phyloP scores from a whole-genome alignment of 352 stramenopile species.

The Phytophthora constricta region DNA sequence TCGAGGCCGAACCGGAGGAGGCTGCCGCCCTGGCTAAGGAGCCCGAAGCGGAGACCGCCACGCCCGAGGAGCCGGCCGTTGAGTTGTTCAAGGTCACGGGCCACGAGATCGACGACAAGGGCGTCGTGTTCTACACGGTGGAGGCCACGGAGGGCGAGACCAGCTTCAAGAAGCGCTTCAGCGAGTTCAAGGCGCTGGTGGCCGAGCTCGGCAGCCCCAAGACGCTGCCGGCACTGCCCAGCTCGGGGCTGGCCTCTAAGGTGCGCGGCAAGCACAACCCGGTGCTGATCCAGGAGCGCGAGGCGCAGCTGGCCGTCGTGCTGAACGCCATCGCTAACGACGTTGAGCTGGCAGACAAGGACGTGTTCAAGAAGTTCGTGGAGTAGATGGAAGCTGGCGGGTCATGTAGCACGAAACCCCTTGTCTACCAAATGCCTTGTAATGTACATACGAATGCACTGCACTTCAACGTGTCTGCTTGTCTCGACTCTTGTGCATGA shows the following conservation, averaged over 20 bases:
- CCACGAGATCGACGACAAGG: slow-evolving; percentile 66
- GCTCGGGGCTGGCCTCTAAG: slow-evolving; percentile 49
- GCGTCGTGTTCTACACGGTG: slow-evolving; percentile 78
- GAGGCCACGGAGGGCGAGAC: slow-evolving; percentile 43
- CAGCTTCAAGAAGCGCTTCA: slow-evolving; percentile 76
- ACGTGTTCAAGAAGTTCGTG: slow-evolving; percentile 70
- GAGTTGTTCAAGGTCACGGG: slow-evolving; percentile 55
- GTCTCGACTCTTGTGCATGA: neutral
- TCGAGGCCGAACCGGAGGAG: slow-evolving; percentile 14
- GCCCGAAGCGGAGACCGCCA: neutral
- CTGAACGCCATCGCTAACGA: slow-evolving; percentile 75
- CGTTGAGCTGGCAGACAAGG: slow-evolving; percentile 43
- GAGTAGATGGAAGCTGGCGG: slow-evolving; percentile 8
- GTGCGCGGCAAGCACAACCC: slow-evolving; percentile 72
- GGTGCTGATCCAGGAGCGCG: slow-evolving; percentile 63
- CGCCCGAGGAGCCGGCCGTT: slow-evolving; percentile 13
- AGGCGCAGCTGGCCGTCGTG: slow-evolving; percentile 63
- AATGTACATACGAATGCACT: slow-evolving; percentile 3
- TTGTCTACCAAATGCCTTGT: neutral
- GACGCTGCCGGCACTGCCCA: slow-evolving; percentile 58
- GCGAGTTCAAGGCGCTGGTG: slow-evolving; percentile 84
- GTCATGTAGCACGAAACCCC: neutral
- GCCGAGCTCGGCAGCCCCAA: slow-evolving; percentile 38
- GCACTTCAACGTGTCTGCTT: neutral
- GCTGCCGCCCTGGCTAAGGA: slow-evolving; percentile 32